These are phyloP conservation scores for Microcyclosporella mali DNA, from an alignment of 2,329 filamentous ascomycete genomes.

Conservation along the genomic window DNA sequence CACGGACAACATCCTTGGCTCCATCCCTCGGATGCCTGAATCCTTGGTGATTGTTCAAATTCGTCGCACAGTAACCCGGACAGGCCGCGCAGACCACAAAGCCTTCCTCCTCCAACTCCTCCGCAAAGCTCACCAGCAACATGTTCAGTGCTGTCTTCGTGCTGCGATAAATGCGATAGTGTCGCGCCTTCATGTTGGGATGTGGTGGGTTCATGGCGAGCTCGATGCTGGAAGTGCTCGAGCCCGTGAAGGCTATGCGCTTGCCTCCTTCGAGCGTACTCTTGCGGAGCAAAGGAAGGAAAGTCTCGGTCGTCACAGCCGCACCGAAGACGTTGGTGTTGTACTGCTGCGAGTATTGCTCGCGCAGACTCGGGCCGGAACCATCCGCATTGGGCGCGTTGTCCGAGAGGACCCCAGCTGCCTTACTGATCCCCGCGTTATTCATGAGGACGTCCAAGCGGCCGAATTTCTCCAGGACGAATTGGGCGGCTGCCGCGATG, in stretches of 20 bases:
- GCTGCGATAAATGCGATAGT: constrained; percentile 19
- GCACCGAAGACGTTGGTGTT: constrained; percentile 28
- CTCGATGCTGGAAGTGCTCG: not conserved
- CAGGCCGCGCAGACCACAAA: constrained; percentile 22
- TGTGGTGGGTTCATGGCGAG: not conserved
- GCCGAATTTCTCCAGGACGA: constrained; percentile 25
- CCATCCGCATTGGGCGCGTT: not conserved
- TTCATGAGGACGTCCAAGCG: constrained; percentile 33
- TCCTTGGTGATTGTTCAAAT: constrained; percentile 23
- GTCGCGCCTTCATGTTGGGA: constrained; percentile 2
- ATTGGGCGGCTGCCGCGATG: constrained; percentile 33
- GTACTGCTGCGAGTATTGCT: constrained; percentile 19
- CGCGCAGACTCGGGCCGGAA: constrained; percentile 7
- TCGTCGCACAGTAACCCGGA: constrained; percentile 22
- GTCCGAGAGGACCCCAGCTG: not conserved
- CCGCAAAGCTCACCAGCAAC: constrained; percentile 22
- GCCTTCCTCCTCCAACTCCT: constrained; percentile 19
- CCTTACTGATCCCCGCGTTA: constrained; percentile 31
- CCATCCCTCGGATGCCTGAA: constrained; percentile 27
- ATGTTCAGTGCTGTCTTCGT: constrained; percentile 28
- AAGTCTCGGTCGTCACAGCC: constrained; percentile 20
- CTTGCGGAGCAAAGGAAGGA: constrained; percentile 25
- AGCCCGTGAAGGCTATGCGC: constrained; percentile 21
- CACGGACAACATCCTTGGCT: constrained; percentile 23
- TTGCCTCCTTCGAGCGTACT: constrained; percentile 15